Percentiles rank a stretch among this genome's conserved stretches.
phyloP scores from a whole-genome alignment of 352 stramenopile species.

The Pythium inflatum region DNA sequence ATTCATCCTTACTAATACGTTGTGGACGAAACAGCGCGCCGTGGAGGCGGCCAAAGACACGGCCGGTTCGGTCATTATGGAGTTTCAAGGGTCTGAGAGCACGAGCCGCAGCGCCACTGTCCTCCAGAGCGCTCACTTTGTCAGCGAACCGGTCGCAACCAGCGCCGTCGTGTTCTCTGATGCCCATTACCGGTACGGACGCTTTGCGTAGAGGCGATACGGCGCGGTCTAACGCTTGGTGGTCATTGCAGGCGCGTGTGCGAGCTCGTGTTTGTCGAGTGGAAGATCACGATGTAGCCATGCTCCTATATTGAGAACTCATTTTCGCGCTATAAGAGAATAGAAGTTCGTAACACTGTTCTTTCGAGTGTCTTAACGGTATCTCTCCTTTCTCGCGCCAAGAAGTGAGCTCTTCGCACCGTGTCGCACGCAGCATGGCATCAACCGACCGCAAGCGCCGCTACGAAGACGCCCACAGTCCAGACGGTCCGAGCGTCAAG shows the following conservation, averaged over 20 bases:
- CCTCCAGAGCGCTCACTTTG: slow-evolving; percentile 35
- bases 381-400: slow-evolving; percentile 6
- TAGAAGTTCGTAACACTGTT: not conserved
- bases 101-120: slow-evolving; percentile 29
- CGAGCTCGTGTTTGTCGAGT: slow-evolving; percentile 57
- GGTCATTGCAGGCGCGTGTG: slow-evolving; percentile 33
- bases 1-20: not conserved
- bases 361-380: not conserved
- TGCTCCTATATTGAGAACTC: slow-evolving; percentile 17
- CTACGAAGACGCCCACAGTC: slow-evolving; percentile 5
- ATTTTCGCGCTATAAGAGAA: slow-evolving; percentile 1
- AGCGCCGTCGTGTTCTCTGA: slow-evolving; percentile 42
- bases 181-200: slow-evolving; percentile 38
- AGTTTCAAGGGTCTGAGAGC: slow-evolving; percentile 49
- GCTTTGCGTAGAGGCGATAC: not conserved
- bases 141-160: slow-evolving; percentile 19
- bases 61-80: slow-evolving; percentile 56
- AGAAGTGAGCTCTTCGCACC: not conserved
- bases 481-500: slow-evolving; percentile 21
- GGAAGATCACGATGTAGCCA: slow-evolving; percentile 52
- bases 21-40: slow-evolving; percentile 35
- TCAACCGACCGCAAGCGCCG: slow-evolving; percentile 9
- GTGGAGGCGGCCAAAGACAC: slow-evolving; percentile 35
- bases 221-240: not conserved
- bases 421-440: slow-evolving; percentile 1